Evolutionary conservation across 352 stramenopile species (phyloP).

Genomic region (Globisporangium nunn): DNA sequence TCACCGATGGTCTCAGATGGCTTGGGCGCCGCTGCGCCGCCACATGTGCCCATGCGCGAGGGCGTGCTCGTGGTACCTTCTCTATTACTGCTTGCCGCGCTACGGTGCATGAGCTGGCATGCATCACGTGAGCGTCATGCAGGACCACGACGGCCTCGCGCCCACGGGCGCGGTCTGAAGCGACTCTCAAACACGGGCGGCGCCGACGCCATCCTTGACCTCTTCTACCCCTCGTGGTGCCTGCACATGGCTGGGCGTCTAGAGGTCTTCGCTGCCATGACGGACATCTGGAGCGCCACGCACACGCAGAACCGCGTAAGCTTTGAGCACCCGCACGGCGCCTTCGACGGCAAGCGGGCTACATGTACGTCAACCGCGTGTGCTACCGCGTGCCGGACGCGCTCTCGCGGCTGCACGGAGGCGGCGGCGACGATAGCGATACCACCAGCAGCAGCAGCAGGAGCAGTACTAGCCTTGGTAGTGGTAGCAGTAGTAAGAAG

Average conservation of each 20-base stretch:
- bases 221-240: conserved; percentile 88
- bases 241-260: conserved; percentile 66
- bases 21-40: conserved; percentile 10
- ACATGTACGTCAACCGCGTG: conserved; percentile 87
- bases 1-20: conserved; percentile 1
- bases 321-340: conserved; percentile 65
- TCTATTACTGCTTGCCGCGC: no score
- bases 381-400: conserved; percentile 71
- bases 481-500: background rate
- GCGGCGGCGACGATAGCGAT: background rate
- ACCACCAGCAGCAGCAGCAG: background rate
- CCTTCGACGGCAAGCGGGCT: conserved; percentile 66
- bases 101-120: no score
- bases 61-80: conserved; percentile 64
- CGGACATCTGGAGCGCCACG: conserved; percentile 71
- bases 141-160: conserved; percentile 61
- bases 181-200: conserved; percentile 85
- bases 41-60: conserved; percentile 22
- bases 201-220: conserved; percentile 80
- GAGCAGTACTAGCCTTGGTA: no score
- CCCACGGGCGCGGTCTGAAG: conserved; percentile 60
- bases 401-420: conserved; percentile 51
- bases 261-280: conserved; percentile 73
- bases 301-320: conserved; percentile 54
- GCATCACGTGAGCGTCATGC: background rate